Evolutionary conservation across 805 yeast genomes (phyloP), one percentile per base, ranked within the genome.

Genomic region (Tetrapisispora nanseiensis): DNA sequence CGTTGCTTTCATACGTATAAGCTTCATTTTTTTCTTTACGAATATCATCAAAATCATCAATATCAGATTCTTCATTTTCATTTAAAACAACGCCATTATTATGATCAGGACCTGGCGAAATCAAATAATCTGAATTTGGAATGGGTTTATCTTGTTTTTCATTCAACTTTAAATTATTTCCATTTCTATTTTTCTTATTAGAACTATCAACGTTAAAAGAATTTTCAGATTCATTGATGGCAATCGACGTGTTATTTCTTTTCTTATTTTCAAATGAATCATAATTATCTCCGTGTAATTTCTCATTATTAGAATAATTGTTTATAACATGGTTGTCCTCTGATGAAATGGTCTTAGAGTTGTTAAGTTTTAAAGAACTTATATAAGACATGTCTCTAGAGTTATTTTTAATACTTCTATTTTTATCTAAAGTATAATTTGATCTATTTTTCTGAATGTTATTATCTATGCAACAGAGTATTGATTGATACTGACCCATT

Each of bases 31-130:
- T 46, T 30, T 50, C 57, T 29, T 48, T 46, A 4, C 38, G 38
- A 2, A 42, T 46, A 24, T 54, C 56, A 13, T 43, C 46, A 22
- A 46, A 49, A 15, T 50, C 49, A 13, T 42, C 35, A 12, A 46
- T 47, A 19, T 46, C 40, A 21, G 32, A 37, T 12, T 41, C 28
- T 15, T 33, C 44, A 15, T 37, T 30, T 16, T 28, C 40, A 37
- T 29, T 37, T 12, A 30, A 11, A 21, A 29, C 21, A n/a, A 29
- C 18, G 23, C 18, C 19, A 27, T n/a, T 15, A 29, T 29, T 29
- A n/a, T 16, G 32, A 29, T 9, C 15, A n/a, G n/a, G 32, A 29
- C 6, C 15, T 5, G n/a, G n/a, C n/a, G n/a, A n/a, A n/a, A n/a
- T n/a, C n/a, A n/a, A n/a, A n/a, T n/a, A n/a, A n/a, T n/a, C n/a